Percentiles rank a stretch among this genome's conserved stretches.
phyloP scores from a whole-genome alignment of 179 eudicot genomes.

The Corrigiola litoralis region DNA sequence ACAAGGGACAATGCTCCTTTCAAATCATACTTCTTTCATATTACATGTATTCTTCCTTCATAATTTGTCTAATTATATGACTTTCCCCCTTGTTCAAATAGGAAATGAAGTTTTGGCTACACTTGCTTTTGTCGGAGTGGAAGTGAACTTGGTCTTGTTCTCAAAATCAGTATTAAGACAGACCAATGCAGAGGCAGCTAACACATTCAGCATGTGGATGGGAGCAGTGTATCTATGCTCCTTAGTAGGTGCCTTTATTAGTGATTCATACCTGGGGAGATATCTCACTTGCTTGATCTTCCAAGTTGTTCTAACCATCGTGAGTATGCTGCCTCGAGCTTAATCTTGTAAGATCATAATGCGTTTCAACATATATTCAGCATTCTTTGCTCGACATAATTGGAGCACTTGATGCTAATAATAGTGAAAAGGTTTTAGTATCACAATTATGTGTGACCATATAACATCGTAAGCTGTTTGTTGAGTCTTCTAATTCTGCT shows the following conservation, averaged over 20 bases:
- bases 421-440: too few species aligned
- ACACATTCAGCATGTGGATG: slow-evolving; percentile 51
- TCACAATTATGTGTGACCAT: too few species aligned
- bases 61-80: neutral
- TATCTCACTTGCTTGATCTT: slow-evolving; percentile 42
- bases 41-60: neutral
- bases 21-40: too few species aligned
- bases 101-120: slow-evolving; percentile 43
- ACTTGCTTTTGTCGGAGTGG: slow-evolving; percentile 44
- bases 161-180: slow-evolving; percentile 40
- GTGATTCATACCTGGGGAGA: slow-evolving; percentile 46
- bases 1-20: too few species aligned
- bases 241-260: slow-evolving; percentile 39
- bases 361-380: neutral
- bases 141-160: slow-evolving; percentile 46
- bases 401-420: too few species aligned
- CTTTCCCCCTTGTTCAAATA: slow-evolving; percentile 1
- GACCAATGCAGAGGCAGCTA: slow-evolving; percentile 46
- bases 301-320: slow-evolving; percentile 40
- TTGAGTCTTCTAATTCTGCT: too few species aligned
- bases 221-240: slow-evolving; percentile 45
- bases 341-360: neutral
- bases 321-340: slow-evolving; percentile 15
- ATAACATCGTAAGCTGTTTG: too few species aligned
- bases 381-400: neutral